Conservation (phyloP, 305 asterid genomes). For the Solanum chacoense region DNA sequence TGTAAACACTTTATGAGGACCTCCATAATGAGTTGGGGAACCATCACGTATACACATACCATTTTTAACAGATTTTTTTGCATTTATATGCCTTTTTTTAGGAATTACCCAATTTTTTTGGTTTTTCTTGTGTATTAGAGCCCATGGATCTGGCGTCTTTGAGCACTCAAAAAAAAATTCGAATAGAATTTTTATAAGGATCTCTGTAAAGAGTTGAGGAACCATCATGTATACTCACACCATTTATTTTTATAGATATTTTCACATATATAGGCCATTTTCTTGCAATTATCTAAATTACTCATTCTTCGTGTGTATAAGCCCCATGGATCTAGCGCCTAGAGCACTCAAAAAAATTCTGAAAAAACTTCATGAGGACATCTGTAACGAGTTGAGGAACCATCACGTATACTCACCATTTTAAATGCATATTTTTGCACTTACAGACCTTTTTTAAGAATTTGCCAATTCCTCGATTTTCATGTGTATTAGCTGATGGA, state of each 20-base stretch:
- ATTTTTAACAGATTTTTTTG: neutral
- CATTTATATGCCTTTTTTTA: neutral
- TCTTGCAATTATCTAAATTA: too few species aligned
- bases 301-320: too few species aligned
- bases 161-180: too few species aligned
- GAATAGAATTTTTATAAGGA: neutral
- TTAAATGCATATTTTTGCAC: neutral
- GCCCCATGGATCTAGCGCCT: neutral
- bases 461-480: too few species aligned
- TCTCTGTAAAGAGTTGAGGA: neutral
- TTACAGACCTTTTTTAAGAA: too few species aligned
- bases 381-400: neutral
- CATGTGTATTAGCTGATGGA: too few species aligned
- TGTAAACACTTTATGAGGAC: neutral
- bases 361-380: neutral
- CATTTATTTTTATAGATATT: neutral
- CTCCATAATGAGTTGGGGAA: neutral
- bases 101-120: too few species aligned
- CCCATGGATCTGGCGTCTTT: too few species aligned
- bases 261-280: neutral
- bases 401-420: neutral
- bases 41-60: neutral
- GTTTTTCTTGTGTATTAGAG: too few species aligned
- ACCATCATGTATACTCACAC: neutral
- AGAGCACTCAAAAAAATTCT: neutral